Percentiles rank a stretch among this genome's conserved stretches.
phyloP scores from a whole-genome alignment of 106 monocot species.

The Allium cepa region DNA sequence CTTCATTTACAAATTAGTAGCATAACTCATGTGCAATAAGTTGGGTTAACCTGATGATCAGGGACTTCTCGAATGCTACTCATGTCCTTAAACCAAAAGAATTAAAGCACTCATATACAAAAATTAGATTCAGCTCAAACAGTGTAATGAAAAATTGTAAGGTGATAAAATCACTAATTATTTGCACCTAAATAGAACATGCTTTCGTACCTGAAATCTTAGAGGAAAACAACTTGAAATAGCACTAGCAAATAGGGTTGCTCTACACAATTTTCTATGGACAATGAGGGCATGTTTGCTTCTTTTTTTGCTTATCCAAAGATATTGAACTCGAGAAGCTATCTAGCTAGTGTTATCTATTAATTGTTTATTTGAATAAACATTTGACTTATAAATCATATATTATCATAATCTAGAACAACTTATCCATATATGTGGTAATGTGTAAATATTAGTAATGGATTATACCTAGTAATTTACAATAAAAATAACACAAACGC shows the following conservation, averaged over 20 bases:
- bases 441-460: too few species aligned
- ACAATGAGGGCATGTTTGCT: constrained; percentile 17
- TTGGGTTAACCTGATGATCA: constrained; percentile 54
- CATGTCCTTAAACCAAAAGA: constrained; percentile 44
- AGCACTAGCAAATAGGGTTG: constrained; percentile 75
- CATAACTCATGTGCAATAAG: neutral
- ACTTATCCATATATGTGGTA: constrained; percentile 34
- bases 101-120: neutral
- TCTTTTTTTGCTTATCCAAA: neutral
- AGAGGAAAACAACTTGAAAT: constrained; percentile 61
- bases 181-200: neutral
- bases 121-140: neutral
- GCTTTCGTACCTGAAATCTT: too few species aligned
- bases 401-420: constrained; percentile 12
- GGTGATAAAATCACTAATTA: too few species aligned
- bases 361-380: too few species aligned
- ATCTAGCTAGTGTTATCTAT: too few species aligned
- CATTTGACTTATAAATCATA: too few species aligned
- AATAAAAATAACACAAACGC: too few species aligned
- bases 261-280: constrained; percentile 31
- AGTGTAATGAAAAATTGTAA: too few species aligned
- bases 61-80: constrained; percentile 75
- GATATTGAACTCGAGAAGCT: neutral
- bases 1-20: neutral
- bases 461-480: too few species aligned